A percentile compares a stretch with the other conserved stretches of the same genome.
phyloP scores from a whole-genome alignment of 2,329 filamentous ascomycete species.

The Diaporthe nobilis region DNA sequence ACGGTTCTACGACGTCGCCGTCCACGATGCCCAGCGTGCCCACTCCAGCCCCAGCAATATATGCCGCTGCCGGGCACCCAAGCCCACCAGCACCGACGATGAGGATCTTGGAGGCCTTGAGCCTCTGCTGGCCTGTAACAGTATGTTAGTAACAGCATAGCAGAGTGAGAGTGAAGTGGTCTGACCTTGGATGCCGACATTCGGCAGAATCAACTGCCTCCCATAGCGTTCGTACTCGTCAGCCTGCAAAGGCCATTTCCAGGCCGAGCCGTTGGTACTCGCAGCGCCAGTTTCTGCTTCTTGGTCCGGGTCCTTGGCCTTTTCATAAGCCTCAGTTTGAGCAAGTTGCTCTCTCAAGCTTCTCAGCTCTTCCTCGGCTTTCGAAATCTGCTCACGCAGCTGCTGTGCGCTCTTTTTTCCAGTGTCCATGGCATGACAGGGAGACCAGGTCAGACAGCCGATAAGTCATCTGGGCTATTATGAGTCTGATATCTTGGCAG shows the following conservation, averaged over 20 bases:
- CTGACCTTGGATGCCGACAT: constrained; percentile 81
- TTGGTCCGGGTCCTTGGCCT: constrained; percentile 47
- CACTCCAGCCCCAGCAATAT: constrained; percentile 90
- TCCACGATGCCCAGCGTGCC: constrained; percentile 88
- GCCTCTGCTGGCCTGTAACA: constrained; percentile 77
- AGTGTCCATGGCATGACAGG: constrained; percentile 51
- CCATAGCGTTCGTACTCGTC: constrained; percentile 91
- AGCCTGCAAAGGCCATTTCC: constrained; percentile 77
- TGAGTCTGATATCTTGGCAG: constrained; percentile 16
- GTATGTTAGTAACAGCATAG: neutral
- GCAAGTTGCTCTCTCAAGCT: constrained; percentile 61
- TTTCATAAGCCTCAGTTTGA: constrained; percentile 54
- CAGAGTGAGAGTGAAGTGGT: constrained; percentile 12
- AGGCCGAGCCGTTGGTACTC: constrained; percentile 42
- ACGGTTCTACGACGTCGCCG: constrained; percentile 87
- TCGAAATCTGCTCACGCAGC: constrained; percentile 63
- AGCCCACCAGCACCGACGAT: constrained; percentile 91
- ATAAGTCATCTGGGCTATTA: no score
- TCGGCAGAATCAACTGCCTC: constrained; percentile 89
- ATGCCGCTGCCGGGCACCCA: constrained; percentile 93
- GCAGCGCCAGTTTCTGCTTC: neutral
- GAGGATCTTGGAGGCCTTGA: constrained; percentile 80
- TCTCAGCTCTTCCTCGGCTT: constrained; percentile 63
- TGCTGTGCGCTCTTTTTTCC: constrained; percentile 49
- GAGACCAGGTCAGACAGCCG: neutral